phyloP scores from a whole-genome alignment of 306 rosid species.

The Ormosia emarginata region DNA sequence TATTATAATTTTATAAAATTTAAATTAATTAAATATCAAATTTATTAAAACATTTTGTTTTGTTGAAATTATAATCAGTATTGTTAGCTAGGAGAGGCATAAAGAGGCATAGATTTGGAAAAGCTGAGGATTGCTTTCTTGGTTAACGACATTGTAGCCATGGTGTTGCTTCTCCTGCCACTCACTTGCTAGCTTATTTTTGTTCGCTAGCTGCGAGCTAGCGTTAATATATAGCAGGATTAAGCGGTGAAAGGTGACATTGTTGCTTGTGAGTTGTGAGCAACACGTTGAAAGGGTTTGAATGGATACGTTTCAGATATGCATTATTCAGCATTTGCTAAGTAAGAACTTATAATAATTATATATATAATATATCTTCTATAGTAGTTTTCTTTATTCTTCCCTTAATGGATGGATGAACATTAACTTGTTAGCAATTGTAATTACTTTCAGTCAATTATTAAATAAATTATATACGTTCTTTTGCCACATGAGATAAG shows the following conservation, averaged over 20 bases:
- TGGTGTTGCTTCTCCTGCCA: not conserved
- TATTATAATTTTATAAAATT: too few species aligned
- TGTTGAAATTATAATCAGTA: too few species aligned
- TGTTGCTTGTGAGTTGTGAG: not conserved
- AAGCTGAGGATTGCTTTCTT: not conserved
- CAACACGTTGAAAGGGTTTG: constrained; percentile 14
- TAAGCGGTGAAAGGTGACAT: constrained; percentile 12
- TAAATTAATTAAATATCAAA: too few species aligned
- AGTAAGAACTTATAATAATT: too few species aligned
- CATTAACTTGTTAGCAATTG: not conserved
- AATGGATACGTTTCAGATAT: constrained; percentile 21
- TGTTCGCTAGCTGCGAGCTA: not conserved
- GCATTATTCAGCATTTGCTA: not conserved
- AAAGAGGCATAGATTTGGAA: constrained; percentile 1
- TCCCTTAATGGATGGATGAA: not conserved
- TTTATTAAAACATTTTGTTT: too few species aligned
- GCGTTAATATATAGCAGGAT: not conserved
- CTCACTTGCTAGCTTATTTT: not conserved
- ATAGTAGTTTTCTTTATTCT: too few species aligned
- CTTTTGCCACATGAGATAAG: not conserved
- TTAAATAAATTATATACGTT: too few species aligned
- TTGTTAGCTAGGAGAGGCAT: not conserved
- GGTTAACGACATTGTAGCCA: not conserved
- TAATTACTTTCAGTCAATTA: not conserved
- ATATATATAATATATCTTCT: too few species aligned